Conservation (phyloP, 257 asterid genomes). For the Vinca minor region DNA sequence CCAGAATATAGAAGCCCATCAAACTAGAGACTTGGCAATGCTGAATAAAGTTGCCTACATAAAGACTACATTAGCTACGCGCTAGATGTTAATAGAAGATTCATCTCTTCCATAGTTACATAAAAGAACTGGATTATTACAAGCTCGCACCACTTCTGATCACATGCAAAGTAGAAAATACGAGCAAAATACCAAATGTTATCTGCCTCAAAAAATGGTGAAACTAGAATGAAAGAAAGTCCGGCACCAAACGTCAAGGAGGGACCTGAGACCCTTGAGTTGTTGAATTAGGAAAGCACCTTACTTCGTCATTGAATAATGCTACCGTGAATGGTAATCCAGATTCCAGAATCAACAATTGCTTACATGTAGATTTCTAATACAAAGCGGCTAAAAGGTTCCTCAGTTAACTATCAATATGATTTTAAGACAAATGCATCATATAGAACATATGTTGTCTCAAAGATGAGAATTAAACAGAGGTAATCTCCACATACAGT, state of each 20-base stretch:
- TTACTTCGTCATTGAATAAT: not conserved
- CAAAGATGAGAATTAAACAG: not conserved
- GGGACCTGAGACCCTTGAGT: not conserved
- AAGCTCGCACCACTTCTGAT: not conserved
- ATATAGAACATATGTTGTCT: not conserved
- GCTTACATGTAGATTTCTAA: not conserved
- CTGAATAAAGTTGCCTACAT: not conserved
- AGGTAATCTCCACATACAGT: constrained; percentile 42
- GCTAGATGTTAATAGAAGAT: not conserved
- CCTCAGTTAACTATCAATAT: not conserved
- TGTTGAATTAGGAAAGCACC: not conserved
- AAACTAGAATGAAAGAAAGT: not conserved
- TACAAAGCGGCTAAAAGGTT: not conserved
- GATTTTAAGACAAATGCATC: not conserved
- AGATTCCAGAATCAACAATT: not conserved
- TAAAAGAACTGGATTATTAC: not conserved
- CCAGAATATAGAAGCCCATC: not conserved
- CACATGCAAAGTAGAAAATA: not conserved
- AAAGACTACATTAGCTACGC: not conserved
- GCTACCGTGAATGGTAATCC: not conserved
- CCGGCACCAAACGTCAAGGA: not conserved
- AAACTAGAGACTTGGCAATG: not conserved
- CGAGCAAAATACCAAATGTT: too few species aligned
- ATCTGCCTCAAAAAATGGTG: not conserved
- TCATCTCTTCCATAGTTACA: not conserved